Evolutionary conservation across 495 filamentous ascomycete species (phyloP).

Genomic region (Immersiella caudata): DNA sequence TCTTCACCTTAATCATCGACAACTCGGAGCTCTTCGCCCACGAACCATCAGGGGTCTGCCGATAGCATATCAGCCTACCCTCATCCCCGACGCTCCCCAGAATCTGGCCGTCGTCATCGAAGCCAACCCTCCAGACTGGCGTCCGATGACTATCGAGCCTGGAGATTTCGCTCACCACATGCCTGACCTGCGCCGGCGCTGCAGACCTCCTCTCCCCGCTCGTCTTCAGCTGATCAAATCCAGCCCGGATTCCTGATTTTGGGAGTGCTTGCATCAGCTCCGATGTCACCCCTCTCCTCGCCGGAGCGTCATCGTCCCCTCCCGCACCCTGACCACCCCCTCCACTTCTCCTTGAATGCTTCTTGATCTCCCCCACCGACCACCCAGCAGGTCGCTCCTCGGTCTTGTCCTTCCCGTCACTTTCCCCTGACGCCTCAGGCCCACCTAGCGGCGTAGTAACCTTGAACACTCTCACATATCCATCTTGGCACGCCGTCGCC

Average conservation of each 20-base stretch:
- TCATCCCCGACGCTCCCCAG: constrained; percentile 63
- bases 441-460: constrained; percentile 59
- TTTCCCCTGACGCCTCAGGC: background rate
- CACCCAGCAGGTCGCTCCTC: constrained; percentile 37
- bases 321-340: constrained; percentile 24
- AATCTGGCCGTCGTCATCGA: constrained; percentile 64
- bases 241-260: constrained; percentile 60
- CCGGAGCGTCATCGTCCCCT: constrained; percentile 10
- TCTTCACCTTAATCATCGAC: constrained; percentile 54
- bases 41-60: constrained; percentile 53
- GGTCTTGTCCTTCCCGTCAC: constrained; percentile 27
- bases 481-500: constrained; percentile 91
- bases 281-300: constrained; percentile 19
- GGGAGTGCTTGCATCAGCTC: constrained; percentile 30
- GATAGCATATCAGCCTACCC: constrained; percentile 61
- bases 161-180: constrained; percentile 52
- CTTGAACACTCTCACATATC: constrained; percentile 81
- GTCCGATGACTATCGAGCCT: constrained; percentile 57
- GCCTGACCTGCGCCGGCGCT: constrained; percentile 49
- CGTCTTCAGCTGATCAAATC: constrained; percentile 56
- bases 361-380: constrained; percentile 36
- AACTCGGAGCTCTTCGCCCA: constrained; percentile 60
- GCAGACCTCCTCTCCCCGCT: constrained; percentile 38
- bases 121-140: constrained; percentile 63
- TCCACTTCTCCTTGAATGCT: constrained; percentile 33